Conservation (phyloP, 176 grass and related monocot genomes). For the barley (Hordeum vulgare) region MorexV3_pseudomolecules_assembly NC_058518.1:203637809-203638308, state of each 20-base stretch:
- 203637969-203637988: neutral
- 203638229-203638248: neutral
- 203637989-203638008: neutral
- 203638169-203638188: neutral
- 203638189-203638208: neutral
- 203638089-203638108: neutral
- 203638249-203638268: neutral
- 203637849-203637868: conserved; percentile 91
- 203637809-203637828: no score
- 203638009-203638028: conserved; percentile 17
- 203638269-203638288: conserved; percentile 3
- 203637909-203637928: conserved; percentile 9
- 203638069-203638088: neutral
- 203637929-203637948: neutral
- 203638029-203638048: neutral
- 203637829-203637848: neutral
- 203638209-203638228: neutral
- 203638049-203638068: neutral
- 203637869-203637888: conserved; percentile 89
- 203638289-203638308: conserved; percentile 6
- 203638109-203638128: neutral
- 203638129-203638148: neutral
- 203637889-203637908: conserved; percentile 60
- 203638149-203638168: neutral
- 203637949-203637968: conserved; percentile 10